These are phyloP conservation scores for Trametes gibbosa DNA, from an alignment of 768 basidiomycete genomes.

Conservation along the genomic window DNA sequence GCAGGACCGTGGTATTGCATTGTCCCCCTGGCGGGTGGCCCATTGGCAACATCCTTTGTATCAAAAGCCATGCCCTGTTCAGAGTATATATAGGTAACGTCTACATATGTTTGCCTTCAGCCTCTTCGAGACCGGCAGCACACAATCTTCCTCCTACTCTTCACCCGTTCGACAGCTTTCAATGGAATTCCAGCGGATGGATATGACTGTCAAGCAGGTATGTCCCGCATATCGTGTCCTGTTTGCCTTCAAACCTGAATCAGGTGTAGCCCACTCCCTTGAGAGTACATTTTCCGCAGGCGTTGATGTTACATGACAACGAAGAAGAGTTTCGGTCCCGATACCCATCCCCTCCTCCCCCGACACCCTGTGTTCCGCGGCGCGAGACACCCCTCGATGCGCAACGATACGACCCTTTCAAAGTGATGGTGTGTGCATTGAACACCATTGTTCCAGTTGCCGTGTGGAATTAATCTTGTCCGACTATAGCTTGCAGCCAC, in stretches of 20 bases:
- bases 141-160: background rate
- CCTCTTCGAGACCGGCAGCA: background rate
- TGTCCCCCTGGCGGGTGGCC: background rate
- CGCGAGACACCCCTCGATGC: background rate
- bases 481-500: background rate
- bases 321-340: background rate
- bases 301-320: background rate
- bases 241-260: background rate
- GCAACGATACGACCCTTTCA: constrained; percentile 11
- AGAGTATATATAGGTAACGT: background rate
- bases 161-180: background rate
- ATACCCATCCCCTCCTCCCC: constrained; percentile 7
- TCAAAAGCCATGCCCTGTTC: background rate
- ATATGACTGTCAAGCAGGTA: background rate
- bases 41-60: background rate
- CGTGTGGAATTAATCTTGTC: background rate
- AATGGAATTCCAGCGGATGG: constrained; percentile 1
- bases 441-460: too few species aligned
- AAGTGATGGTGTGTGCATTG: background rate
- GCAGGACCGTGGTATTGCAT: background rate
- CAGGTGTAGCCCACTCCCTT: background rate
- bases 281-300: background rate
- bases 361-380: constrained; percentile 1
- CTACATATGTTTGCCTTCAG: background rate
- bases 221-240: background rate